Evolutionary conservation across 306 rosid genomes (phyloP), one percentile per base, ranked within the genome.

Genomic region (Ormosia semicastrata): DNA sequence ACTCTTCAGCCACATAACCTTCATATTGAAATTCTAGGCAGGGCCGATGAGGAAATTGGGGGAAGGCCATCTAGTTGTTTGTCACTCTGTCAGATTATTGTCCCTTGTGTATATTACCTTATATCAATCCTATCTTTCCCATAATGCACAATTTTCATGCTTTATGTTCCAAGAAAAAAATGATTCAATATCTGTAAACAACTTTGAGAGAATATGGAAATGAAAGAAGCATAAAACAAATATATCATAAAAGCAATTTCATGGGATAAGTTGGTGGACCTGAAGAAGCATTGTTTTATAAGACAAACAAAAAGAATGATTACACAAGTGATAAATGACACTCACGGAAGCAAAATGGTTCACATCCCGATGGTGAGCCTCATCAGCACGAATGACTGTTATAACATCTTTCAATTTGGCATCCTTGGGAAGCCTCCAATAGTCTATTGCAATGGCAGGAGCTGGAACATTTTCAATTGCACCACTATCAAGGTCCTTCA

Each of bases 281-380:
- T 29, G 74, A 69, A 14, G 43, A 50, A 49, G 44, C 36, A 79
- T 47, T 1, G 9, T 47, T 46, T 24, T 37, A 0, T 18, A 34
- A 62, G 49, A 40, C 33, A 18, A 29, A 33, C 2, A 41, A 33
- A 73, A 57, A 53, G 44, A 73, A 73, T 50, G 36, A 68, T 59
- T 8, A 52, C 1, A 73, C 68, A 11, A 68, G 69, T 43, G 34
- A 43, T 13, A 71, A 84, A 15, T 5, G 58, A 60, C 3, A 88
- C 92, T 89, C 7, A 92, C 95, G 11, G 92, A 89, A 85, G 97
- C 95, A 81, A 91, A 91, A 87, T 92, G 97, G 73, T 92, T 92
- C 40, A 92, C 91, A 83, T 92, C 93, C 1, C 95, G 85, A 68
- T 89, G 95, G 72, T 90, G 97, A 89, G 91, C 92, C 77, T 90